Base-by-base conservation (phyloP, 2,329 filamentous ascomycete genomes). In the Neurospora sp. region DNA sequence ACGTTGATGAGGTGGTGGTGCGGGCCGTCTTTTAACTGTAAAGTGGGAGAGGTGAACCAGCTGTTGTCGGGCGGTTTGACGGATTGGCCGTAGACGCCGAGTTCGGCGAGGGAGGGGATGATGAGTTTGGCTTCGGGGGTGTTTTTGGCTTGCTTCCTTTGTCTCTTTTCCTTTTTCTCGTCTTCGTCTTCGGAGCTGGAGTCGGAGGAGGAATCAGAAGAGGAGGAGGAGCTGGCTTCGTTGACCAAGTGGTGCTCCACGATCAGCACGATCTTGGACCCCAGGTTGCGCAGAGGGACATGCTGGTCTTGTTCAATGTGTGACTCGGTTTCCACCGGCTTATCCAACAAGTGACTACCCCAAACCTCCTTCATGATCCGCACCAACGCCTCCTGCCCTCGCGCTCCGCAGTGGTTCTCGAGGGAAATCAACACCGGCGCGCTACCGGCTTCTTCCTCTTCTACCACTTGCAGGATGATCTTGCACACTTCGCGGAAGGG, bases 1-100 rank as follows among this genome's bases (percentile, higher is more conserved):
- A 91, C 84, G 75, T 92, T 91, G 83, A 90, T 89, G 72, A 90
- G 84, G 70, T 90, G 88, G 75, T 90, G 86, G 72, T 89, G 87
- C 39, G 88, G 88, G 0, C 83, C 86, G 70, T 90, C 87, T 76
- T 82, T 76, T 36, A 86, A 78, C 17, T 78, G 73, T 2, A 80
- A 82, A 3, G 80, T 75, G 19, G 80, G 82, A 3, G 80, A 75
- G 58, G 87, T 84, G 76, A 84, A 90, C 89, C 89, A 91, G 0
- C 87, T 89, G 74, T 89, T 86, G 78, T 91, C 85, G 69, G 80
- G 79, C 0, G 89, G 89, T 76, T 91, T 91, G 70, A 91, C 88
- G 0, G 87, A 90, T 76, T 91, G 89, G 0, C 89, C 89, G 73
- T 91, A 91, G 1, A 91, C 87, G 3, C 89, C 89, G 0, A 91